Percentiles rank a stretch among this genome's conserved stretches.
phyloP scores from a whole-genome alignment of 306 rosid genomes.

The Potentilla sterilis region DNA sequence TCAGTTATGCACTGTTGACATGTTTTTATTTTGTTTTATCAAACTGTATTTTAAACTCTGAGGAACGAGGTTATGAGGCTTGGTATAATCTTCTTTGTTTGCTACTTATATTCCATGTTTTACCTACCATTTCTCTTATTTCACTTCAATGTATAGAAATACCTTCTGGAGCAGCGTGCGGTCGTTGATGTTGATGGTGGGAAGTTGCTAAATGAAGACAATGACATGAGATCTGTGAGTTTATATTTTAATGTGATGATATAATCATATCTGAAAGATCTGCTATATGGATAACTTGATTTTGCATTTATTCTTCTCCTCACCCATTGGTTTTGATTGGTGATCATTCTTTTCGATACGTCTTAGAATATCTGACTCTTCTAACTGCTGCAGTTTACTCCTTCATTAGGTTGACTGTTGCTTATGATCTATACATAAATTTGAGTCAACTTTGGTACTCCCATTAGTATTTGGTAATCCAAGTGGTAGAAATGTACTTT shows the following conservation, averaged over 20 bases:
- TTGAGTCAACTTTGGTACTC: slow-evolving; percentile 12
- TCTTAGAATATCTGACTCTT: not conserved
- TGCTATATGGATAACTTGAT: not conserved
- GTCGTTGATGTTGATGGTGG: slow-evolving; percentile 78
- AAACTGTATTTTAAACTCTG: not conserved
- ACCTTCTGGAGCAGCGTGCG: slow-evolving; percentile 87
- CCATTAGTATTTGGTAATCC: slow-evolving; percentile 16
- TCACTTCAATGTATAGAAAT: slow-evolving; percentile 47
- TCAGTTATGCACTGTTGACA: not conserved
- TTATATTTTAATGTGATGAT: slow-evolving; percentile 21
- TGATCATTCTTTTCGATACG: not conserved
- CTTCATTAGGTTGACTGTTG: not conserved
- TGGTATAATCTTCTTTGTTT: not conserved
- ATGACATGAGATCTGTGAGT: slow-evolving; percentile 88
- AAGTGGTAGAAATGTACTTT: slow-evolving; percentile 12
- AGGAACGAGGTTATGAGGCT: not conserved
- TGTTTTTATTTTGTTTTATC: not conserved
- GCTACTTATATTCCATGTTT: not conserved
- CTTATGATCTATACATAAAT: not conserved
- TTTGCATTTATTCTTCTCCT: not conserved
- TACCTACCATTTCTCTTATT: not conserved
- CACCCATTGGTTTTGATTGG: not conserved
- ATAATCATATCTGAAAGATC: not conserved
- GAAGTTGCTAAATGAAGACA: slow-evolving; percentile 81
- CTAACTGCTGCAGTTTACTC: not conserved